Evolutionary conservation across 768 basidiomycete species (phyloP).

Genomic region (Calvatia gigantea): DNA sequence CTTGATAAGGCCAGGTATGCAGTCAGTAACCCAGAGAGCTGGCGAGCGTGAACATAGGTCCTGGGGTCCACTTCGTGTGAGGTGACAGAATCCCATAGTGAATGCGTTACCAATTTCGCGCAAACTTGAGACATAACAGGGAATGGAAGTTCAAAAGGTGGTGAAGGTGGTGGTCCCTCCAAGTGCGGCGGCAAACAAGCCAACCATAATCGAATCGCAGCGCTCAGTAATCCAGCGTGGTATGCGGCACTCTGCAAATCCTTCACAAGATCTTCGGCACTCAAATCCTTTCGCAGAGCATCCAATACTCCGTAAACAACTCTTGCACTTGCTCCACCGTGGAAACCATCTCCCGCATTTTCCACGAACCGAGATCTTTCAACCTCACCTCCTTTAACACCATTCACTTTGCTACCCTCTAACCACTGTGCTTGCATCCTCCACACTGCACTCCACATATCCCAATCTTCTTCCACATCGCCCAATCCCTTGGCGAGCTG

Average conservation of each 20-base stretch:
- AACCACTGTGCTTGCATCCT: slow-evolving; percentile 62
- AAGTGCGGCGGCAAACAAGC: slow-evolving; percentile 48
- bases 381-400: slow-evolving; percentile 56
- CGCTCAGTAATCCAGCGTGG: slow-evolving; percentile 35
- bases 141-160: slow-evolving; percentile 65
- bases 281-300: slow-evolving; percentile 28
- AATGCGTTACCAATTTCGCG: slow-evolving; percentile 45
- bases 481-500: slow-evolving; percentile 33
- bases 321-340: slow-evolving; percentile 28
- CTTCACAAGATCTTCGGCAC: slow-evolving; percentile 12
- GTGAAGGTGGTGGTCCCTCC: slow-evolving; percentile 35
- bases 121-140: slow-evolving; percentile 49
- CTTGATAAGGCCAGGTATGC: slow-evolving; percentile 59
- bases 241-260: slow-evolving; percentile 28
- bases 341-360: slow-evolving; percentile 38
- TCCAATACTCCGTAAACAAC: slow-evolving; percentile 35
- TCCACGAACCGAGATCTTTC: slow-evolving; percentile 48
- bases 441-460: slow-evolving; percentile 50
- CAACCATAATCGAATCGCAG: slow-evolving; percentile 61
- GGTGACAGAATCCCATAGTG: slow-evolving; percentile 43
- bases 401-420: slow-evolving; percentile 75
- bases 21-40: slow-evolving; percentile 51
- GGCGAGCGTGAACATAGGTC: slow-evolving; percentile 39
- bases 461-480: slow-evolving; percentile 28
- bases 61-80: slow-evolving; percentile 17